Base-by-base conservation (phyloP, 2,329 filamentous ascomycete genomes). In the Fusarium dimerum region DNA sequence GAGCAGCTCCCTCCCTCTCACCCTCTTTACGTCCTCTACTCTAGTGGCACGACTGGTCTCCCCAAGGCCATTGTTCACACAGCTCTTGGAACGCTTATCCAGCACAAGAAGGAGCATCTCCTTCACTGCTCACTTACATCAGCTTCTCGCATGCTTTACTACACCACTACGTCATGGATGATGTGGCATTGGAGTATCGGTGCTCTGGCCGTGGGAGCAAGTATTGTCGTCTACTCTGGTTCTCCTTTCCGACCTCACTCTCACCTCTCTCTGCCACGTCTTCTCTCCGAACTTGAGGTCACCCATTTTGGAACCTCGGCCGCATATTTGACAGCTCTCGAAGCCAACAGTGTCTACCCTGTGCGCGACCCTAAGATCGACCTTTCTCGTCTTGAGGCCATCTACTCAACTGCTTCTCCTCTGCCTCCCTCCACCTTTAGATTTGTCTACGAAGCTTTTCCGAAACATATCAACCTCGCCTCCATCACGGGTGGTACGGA, bases 111-210 rank as follows among this genome's bases (percentile, higher is more conserved):
- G 70, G 94, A 97, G 69, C 92, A 96, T 68, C 81, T 88, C 43
- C 78, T 97, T 3, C 93, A 97, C 68, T 90, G 89, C 69, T 91
- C 92, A 18, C 85, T 99, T 57, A 79, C 81, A 9, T 81, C 87
- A 0, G 76, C 78, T 2, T 90, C 92, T 40, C 82, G 87, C 17
- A 80, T 97, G 66, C 89, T 97, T 71, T 97, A 97, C 76, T 97
- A 92, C 75, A 96, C 92, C 1, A 97, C 92, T 4, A 92, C 88
- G 11, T 95, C 91, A 0, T 97, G 92, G 94, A 97, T 99, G 92
- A 97, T 97, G 93, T 97, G 92, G 92, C 93, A 97, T 70, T 97
- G 93, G 92, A 86, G 92, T 40, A 83, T 97, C 17, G 93, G 90
- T 1, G 90, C 87, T 6, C 84, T 97, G 5, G 89, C 92, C 10